Evolutionary conservation across 2,329 filamentous ascomycete genomes (phyloP), one percentile per base, ranked within the genome.

Genomic region (Myotisia sp.): DNA sequence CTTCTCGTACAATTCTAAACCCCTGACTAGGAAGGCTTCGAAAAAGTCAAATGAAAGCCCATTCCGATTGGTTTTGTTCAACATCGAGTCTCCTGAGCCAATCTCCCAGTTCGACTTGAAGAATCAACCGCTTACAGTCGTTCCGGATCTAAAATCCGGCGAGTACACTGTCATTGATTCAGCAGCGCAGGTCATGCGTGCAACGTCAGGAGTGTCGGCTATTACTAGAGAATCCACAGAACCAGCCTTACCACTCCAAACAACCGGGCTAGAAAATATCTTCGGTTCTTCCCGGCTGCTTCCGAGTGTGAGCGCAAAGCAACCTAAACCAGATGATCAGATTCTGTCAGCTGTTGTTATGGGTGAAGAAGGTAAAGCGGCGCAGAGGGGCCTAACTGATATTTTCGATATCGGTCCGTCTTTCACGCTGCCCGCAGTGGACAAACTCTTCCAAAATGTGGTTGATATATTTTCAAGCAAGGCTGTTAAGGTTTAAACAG

Each of bases 101-200:
- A 55, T 81, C 21, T 68, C 74, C 46, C 62, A 72, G 41, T 63
- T 60, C 18, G 68, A 71, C 6, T 43, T 63, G 6, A 62, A 70
- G 3, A 64, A 68, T 37, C 59, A 72, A 14, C 70, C 84, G 7
- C 71, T 79, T 14, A 74, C 77, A 8, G 56, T 93, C 1, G 60
- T 83, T 2, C 68, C 81, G 3, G 67, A 72, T 13, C 63, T 68
- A 8, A 67, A 66, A 13, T 71, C 74, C 2, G 74, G 72, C 29
- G 83, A 84, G 3, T 93, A 83, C 52, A 62, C 90, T 24, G 60
- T 78, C 6, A 57, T 93, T 4, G 84, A 92, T 51, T 68, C 77
- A n/a, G 66, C 72, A 0, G 82, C 83, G 9, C 77, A 81, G 47
- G 64, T 92, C 24, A 75, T 74, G 59, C 52, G 51, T 24, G 41